Percentiles rank a stretch among this genome's conserved stretches.
Conservation (phyloP, 208 protist genomes). For the Leishmania tropica region DNA sequence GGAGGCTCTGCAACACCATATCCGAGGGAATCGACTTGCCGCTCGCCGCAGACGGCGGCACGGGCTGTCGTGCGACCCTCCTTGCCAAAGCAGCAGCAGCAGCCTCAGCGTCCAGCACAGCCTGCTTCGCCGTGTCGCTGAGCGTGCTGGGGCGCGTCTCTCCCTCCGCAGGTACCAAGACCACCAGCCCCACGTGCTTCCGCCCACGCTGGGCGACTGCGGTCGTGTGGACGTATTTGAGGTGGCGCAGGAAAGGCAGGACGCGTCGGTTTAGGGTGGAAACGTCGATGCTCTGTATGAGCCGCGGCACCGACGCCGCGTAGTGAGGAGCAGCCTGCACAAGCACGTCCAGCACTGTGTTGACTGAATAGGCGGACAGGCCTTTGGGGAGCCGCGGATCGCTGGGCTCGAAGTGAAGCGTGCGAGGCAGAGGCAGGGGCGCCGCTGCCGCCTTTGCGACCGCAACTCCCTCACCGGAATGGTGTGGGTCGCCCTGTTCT, state of each 20-base stretch:
- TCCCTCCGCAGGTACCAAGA: constrained; percentile 29
- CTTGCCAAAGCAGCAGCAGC: not conserved
- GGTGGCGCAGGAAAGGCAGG: constrained; percentile 59
- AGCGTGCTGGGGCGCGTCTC: constrained; percentile 16
- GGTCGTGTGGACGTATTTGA: constrained; percentile 49
- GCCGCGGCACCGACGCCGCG: constrained; percentile 44
- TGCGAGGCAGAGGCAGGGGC: not conserved
- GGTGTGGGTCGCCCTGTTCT: not conserved
- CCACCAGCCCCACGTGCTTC: constrained; percentile 68
- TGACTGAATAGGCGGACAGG: constrained; percentile 55
- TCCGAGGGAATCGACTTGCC: constrained; percentile 22
- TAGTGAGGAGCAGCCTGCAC: constrained; percentile 43
- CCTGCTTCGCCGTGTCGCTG: constrained; percentile 34
- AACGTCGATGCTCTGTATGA: constrained; percentile 48
- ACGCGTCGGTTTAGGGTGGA: constrained; percentile 50
- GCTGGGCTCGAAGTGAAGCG: constrained; percentile 5
- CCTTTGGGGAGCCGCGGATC: constrained; percentile 45
- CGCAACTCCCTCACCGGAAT: not conserved
- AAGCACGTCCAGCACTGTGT: constrained; percentile 59
- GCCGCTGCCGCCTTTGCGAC: not conserved
- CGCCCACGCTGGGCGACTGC: constrained; percentile 36
- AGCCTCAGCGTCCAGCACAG: constrained; percentile 22
- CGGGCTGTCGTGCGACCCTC: not conserved
- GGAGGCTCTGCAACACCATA: constrained; percentile 48
- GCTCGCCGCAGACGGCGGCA: constrained; percentile 6